A percentile compares a stretch with the other conserved stretches of the same genome.
Conservation (phyloP, 352 stramenopile species). For the Phytophthora nicotianae region DNA sequence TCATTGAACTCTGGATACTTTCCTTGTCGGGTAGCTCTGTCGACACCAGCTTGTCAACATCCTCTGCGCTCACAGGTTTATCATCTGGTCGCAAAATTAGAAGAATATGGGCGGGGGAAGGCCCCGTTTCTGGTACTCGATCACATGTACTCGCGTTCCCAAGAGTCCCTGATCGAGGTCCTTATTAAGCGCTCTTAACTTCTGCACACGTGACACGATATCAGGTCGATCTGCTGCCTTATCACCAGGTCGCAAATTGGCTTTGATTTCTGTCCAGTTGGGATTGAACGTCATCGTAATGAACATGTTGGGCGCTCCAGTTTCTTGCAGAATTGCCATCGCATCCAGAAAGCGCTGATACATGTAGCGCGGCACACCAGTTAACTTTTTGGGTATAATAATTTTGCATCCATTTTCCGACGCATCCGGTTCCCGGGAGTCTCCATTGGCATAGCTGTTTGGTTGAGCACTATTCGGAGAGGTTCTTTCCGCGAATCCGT, state of each 20-base stretch:
- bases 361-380: neutral
- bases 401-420: neutral
- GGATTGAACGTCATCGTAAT: neutral
- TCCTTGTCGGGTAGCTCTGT: neutral
- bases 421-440: neutral
- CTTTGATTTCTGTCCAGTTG: neutral
- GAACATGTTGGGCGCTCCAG: neutral
- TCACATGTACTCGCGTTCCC: neutral
- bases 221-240: neutral
- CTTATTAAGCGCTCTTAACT: neutral
- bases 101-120: neutral
- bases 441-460: neutral
- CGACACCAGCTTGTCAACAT: neutral
- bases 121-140: neutral
- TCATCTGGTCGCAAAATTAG: neutral
- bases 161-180: neutral
- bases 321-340: neutral
- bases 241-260: neutral
- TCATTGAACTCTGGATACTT: neutral
- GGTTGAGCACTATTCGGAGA: no score
- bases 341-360: neutral
- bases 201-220: neutral
- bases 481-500: neutral
- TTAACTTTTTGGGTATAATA: neutral
- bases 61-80: neutral